A percentile compares a stretch with the other conserved stretches of the same genome.
These are phyloP conservation scores for Guadua angustifolia DNA, from an alignment of 176 grass and related monocot species.

Conservation along the genomic window DNA sequence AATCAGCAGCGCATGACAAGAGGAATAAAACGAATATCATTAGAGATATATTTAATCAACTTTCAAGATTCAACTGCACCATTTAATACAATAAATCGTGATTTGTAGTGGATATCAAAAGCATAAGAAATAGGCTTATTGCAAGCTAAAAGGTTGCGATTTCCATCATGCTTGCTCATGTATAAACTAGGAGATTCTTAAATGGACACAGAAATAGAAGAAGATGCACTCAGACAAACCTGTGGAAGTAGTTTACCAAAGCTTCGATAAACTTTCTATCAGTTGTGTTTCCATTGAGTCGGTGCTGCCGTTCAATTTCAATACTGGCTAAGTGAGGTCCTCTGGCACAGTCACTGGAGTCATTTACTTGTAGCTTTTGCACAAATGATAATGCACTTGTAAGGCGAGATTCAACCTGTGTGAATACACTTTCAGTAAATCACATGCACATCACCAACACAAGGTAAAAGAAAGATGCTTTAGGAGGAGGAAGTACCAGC, in stretches of 20 bases:
- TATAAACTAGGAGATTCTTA: slow-evolving; percentile 23
- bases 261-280: slow-evolving; percentile 69
- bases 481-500: slow-evolving; percentile 53
- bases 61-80: slow-evolving; percentile 4
- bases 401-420: slow-evolving; percentile 85
- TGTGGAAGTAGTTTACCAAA: slow-evolving; percentile 77
- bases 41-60: background rate
- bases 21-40: background rate
- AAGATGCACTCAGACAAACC: slow-evolving; percentile 54
- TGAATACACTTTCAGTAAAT: slow-evolving; percentile 26
- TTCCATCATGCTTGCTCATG: slow-evolving; percentile 19
- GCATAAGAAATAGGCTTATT: background rate
- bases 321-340: slow-evolving; percentile 81
- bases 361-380: slow-evolving; percentile 74
- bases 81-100: background rate
- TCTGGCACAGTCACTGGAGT: slow-evolving; percentile 64
- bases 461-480: slow-evolving; percentile 24
- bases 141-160: slow-evolving; percentile 10
- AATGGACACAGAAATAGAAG: slow-evolving; percentile 2
- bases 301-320: slow-evolving; percentile 77
- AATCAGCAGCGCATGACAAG: background rate
- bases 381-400: slow-evolving; percentile 77
- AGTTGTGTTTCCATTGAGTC: slow-evolving; percentile 57
- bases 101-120: slow-evolving; percentile 1
- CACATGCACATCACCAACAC: slow-evolving; percentile 36